Evolutionary conservation across 2,329 filamentous ascomycete species (phyloP).

Genomic region (Cordyceps fumosorosea): DNA sequence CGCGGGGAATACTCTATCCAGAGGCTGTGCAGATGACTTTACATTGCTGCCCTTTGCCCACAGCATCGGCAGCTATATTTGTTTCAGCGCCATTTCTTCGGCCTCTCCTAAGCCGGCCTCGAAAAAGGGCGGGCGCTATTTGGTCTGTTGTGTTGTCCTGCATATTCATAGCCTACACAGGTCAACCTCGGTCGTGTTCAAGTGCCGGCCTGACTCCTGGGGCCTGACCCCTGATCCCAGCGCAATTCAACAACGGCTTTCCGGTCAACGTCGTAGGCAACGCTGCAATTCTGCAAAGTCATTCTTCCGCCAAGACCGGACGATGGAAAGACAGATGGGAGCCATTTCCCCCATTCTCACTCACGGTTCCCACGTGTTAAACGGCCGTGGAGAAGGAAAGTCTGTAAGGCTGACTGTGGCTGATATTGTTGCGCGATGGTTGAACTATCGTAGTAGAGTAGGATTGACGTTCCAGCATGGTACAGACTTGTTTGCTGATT

Average conservation of each 20-base stretch:
- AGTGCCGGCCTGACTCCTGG: not conserved
- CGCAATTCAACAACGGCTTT: conserved; percentile 10
- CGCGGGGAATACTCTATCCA: conserved; percentile 12
- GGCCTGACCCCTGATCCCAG: conserved; percentile 14
- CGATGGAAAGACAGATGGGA: too few species aligned
- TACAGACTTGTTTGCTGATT: too few species aligned
- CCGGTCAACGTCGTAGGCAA: conserved; percentile 21
- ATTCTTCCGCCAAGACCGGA: not conserved
- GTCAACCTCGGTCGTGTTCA: conserved; percentile 9
- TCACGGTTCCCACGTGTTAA: too few species aligned
- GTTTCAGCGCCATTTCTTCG: not conserved
- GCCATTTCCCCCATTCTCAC: too few species aligned
- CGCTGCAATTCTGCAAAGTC: conserved; percentile 16
- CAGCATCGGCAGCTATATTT: not conserved
- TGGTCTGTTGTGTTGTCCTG: not conserved
- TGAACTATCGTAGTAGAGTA: too few species aligned
- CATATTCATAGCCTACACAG: conserved; percentile 15
- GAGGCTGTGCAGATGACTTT: conserved; percentile 11
- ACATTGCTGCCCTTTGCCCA: conserved; percentile 13
- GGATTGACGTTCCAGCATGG: too few species aligned
- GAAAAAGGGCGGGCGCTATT: too few species aligned
- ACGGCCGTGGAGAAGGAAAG: too few species aligned
- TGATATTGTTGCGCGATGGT: too few species aligned
- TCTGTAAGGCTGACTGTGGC: too few species aligned
- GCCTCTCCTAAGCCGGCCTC: not conserved